Evolutionary conservation across 352 stramenopile species (phyloP).

Genomic region (Globisporangium spinosum): DNA sequence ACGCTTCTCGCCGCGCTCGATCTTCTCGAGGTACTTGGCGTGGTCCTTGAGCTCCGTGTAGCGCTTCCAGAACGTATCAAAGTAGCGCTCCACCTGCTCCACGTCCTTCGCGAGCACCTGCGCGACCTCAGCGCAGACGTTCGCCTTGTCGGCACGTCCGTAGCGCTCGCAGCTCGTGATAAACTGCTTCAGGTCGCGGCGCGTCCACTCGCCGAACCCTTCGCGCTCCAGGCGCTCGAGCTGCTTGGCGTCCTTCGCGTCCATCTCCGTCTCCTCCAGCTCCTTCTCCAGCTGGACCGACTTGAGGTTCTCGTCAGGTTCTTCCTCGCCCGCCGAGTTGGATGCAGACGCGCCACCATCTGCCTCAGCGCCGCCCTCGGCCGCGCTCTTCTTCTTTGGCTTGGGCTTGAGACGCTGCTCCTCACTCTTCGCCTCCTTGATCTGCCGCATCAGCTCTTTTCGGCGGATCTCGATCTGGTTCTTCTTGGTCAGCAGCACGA

Average conservation of each 20-base stretch:
- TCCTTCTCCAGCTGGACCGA: slow-evolving; percentile 77
- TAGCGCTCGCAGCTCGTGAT: slow-evolving; percentile 92
- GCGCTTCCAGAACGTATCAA: slow-evolving; percentile 93
- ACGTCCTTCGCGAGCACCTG: slow-evolving; percentile 89
- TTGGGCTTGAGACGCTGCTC: slow-evolving; percentile 78
- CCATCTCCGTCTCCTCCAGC: slow-evolving; percentile 73
- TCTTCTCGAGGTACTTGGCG: slow-evolving; percentile 92
- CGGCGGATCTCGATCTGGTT: slow-evolving; percentile 88
- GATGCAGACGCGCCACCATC: slow-evolving; percentile 37
- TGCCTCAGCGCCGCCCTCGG: slow-evolving; percentile 40
- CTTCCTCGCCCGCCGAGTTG: slow-evolving; percentile 61
- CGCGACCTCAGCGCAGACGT: slow-evolving; percentile 90
- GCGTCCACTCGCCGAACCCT: slow-evolving; percentile 95
- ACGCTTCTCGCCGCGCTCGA: slow-evolving; percentile 96
- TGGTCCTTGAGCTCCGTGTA: slow-evolving; percentile 93
- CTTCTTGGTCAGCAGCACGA: slow-evolving; percentile 84
- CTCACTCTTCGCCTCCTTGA: slow-evolving; percentile 83
- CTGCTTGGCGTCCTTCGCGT: slow-evolving; percentile 56
- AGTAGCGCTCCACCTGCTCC: slow-evolving; percentile 93
- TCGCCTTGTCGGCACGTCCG: slow-evolving; percentile 88
- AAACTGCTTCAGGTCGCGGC: slow-evolving; percentile 87
- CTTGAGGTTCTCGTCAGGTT: slow-evolving; percentile 43
- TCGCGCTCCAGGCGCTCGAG: slow-evolving; percentile 78
- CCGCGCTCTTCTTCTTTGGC: slow-evolving; percentile 48
- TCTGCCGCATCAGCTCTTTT: slow-evolving; percentile 76